These are phyloP conservation scores for Pichia membranifaciens DNA, from an alignment of 805 yeast species.

Conservation along the genomic window DNA sequence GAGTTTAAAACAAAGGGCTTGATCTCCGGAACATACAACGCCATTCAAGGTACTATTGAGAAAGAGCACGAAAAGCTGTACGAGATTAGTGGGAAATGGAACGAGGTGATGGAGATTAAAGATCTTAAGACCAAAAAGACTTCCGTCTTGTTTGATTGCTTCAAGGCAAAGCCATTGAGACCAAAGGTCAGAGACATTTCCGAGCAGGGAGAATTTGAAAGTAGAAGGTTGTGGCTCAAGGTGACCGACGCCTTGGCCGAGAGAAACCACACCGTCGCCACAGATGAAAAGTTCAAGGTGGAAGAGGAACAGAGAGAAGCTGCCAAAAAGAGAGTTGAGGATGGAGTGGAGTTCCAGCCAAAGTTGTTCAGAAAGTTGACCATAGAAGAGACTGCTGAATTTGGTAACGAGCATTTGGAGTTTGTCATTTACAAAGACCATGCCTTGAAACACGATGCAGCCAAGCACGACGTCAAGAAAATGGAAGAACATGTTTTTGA, in stretches of 20 bases:
- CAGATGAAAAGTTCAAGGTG: constrained; percentile 79
- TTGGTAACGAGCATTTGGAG: constrained; percentile 46
- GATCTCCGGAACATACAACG: constrained; percentile 87
- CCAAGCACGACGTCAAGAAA: constrained; percentile 37
- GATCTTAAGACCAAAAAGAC: constrained; percentile 37
- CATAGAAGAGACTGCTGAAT: constrained; percentile 26
- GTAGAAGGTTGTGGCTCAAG: constrained; percentile 74
- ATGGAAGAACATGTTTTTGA: constrained; percentile 54
- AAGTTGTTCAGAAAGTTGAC: constrained; percentile 56
- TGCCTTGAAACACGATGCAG: constrained; percentile 28
- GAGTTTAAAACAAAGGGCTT: constrained; percentile 96
- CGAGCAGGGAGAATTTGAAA: constrained; percentile 79
- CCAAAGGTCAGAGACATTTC: constrained; percentile 74
- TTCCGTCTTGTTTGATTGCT: constrained; percentile 54
- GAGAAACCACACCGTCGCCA: constrained; percentile 77
- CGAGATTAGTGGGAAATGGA: constrained; percentile 88
- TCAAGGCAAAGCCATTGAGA: constrained; percentile 41
- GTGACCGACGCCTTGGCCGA: constrained; percentile 76
- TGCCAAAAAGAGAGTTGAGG: constrained; percentile 70
- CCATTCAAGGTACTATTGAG: constrained; percentile 70
- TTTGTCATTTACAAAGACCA: constrained; percentile 54
- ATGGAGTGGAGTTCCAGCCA: constrained; percentile 77
- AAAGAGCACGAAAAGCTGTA: constrained; percentile 51
- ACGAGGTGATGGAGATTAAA: constrained; percentile 70
- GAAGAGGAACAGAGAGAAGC: constrained; percentile 79